These are phyloP conservation scores for Neurospora africana DNA, from an alignment of 495 filamentous ascomycete genomes.

Conservation along the genomic window DNA sequence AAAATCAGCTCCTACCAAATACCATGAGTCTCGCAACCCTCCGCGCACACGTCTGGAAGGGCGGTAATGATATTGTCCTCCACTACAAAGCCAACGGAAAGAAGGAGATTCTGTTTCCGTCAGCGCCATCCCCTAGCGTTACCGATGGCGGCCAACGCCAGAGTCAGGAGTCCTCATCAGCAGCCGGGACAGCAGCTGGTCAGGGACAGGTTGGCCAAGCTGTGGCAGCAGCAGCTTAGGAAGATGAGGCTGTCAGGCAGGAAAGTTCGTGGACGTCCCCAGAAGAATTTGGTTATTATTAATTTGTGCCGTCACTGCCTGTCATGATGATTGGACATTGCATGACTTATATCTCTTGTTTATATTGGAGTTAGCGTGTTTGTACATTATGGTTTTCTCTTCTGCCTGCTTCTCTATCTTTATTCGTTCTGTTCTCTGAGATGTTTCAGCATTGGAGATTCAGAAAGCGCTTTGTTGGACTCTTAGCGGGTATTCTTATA, in stretches of 20 bases:
- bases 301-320: background rate
- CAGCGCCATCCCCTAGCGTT: conserved; percentile 14
- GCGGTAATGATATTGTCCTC: conserved; percentile 77
- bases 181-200: conserved; percentile 3
- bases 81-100: conserved; percentile 85
- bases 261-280: background rate
- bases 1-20: conserved; percentile 34
- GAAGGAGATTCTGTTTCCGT: conserved; percentile 41
- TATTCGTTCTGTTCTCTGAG: background rate
- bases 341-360: background rate
- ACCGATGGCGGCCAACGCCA: conserved; percentile 11
- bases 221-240: background rate
- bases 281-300: background rate
- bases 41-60: conserved; percentile 83
- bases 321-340: background rate
- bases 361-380: background rate
- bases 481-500: background rate
- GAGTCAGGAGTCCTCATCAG: background rate
- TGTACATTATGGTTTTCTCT: background rate
- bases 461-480: background rate
- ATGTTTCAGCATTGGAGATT: background rate
- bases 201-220: background rate
- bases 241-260: background rate
- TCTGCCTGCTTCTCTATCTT: background rate
- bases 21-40: conserved; percentile 90